Conservation (phyloP, 257 asterid genomes). For the Nicotiana undulata region DNA sequence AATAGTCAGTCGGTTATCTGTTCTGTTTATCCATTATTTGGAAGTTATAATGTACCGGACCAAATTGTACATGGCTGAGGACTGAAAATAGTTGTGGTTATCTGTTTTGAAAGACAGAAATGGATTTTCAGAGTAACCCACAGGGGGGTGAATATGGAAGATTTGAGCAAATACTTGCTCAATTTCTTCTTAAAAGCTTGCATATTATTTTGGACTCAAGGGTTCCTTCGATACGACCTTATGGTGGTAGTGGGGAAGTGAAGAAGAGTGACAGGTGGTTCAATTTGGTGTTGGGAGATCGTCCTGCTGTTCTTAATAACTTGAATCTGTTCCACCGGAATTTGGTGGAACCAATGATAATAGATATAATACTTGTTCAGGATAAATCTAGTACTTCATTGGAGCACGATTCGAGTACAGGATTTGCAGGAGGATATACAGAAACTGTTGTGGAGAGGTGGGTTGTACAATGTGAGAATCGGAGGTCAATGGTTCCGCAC, state of each 20-base stretch:
- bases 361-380: slow-evolving; percentile 78
- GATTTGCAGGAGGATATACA: slow-evolving; percentile 30
- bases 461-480: slow-evolving; percentile 72
- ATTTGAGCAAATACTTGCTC: slow-evolving; percentile 81
- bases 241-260: slow-evolving; percentile 49
- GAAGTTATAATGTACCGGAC: background rate
- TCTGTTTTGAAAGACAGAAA: slow-evolving; percentile 23
- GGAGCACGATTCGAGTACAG: slow-evolving; percentile 14
- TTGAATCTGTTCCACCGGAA: slow-evolving; percentile 78
- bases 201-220: slow-evolving; percentile 87
- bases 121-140: slow-evolving; percentile 71
- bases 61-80: slow-evolving; percentile 6
- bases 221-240: slow-evolving; percentile 61
- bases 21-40: background rate
- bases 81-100: slow-evolving; percentile 15
- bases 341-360: slow-evolving; percentile 78
- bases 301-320: slow-evolving; percentile 74
- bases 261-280: slow-evolving; percentile 88
- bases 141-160: slow-evolving; percentile 65
- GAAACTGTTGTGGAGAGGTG: slow-evolving; percentile 91
- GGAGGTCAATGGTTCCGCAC: slow-evolving; percentile 48
- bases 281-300: slow-evolving; percentile 75
- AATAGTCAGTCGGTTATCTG: background rate
- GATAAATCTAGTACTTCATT: slow-evolving; percentile 33
- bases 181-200: slow-evolving; percentile 71